phyloP scores from a whole-genome alignment of 331 rosid species.

The Dryas integrifolia region DNA sequence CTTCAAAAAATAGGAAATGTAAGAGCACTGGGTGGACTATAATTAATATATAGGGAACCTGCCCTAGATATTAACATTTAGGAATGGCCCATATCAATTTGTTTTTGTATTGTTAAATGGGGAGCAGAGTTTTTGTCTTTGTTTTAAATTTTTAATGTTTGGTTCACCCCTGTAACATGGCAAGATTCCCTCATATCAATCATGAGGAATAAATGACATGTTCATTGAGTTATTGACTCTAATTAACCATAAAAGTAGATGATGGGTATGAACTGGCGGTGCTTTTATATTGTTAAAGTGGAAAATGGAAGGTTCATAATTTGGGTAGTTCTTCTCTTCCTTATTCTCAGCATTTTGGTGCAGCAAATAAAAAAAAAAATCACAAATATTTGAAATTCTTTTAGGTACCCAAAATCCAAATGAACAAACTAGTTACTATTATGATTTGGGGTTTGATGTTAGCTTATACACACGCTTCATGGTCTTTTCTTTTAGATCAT shows the following conservation, averaged over 20 bases:
- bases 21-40: not conserved
- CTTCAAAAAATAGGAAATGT: not conserved
- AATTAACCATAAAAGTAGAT: conserved; percentile 34
- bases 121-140: conserved; percentile 36
- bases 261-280: conserved; percentile 37
- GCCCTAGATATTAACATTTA: conserved; percentile 8
- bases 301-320: conserved; percentile 6
- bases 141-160: conserved; percentile 31
- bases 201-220: conserved; percentile 41
- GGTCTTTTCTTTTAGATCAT: not conserved
- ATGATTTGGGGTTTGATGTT: conserved; percentile 51
- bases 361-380: too few relatives aligned
- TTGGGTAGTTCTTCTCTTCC: not conserved
- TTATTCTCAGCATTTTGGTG: too few relatives aligned
- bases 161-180: conserved; percentile 54
- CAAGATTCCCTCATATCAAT: conserved; percentile 59
- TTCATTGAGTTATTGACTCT: conserved; percentile 20
- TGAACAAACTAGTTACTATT: conserved; percentile 21
- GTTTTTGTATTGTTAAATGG: not conserved
- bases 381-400: not conserved
- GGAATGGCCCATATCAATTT: conserved; percentile 23
- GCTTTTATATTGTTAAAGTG: conserved; percentile 21
- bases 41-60: not conserved
- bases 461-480: conserved; percentile 15
- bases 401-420: not conserved